Evolutionary conservation across 2,329 filamentous ascomycete genomes (phyloP), one percentile per base, ranked within the genome.

Genomic region (Botrytis medusae): DNA sequence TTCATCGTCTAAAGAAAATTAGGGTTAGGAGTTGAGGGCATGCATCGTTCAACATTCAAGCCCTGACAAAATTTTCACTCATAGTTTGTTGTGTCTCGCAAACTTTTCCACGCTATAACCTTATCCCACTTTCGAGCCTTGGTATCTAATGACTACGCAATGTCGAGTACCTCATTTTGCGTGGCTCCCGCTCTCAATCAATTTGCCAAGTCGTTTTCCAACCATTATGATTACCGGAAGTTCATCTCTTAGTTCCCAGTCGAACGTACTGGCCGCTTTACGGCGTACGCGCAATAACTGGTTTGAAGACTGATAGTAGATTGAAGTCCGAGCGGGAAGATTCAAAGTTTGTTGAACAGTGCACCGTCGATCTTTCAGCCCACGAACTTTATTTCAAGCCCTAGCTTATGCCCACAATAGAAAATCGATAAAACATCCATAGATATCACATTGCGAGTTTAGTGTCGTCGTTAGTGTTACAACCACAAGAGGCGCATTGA

Each of bases 81-180:
- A 29, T 20, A 29, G 25, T 40, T 37, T n/a, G 5, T 29, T 68
- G 20, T 54, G 25, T 40, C 46, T 40, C 16, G 25, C 46, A 68
- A 34, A 68, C 7, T 8, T 68, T 68, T 68, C n/a, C 46, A 40
- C 46, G 34, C 64, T 57, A 40, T 12, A 57, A 57, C 51, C n/a
- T 57, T 57, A 68, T 68, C 64, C 64, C 64, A 57, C 64, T 54
- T 57, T 57, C 22, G 25, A 54, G 46, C 34, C 34, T 25, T 68
- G 46, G 16, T 54, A 14, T n/a, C 46, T 40, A 4, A 37, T 37
- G 46, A 37, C 37, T 40, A 54, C 16, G 29, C 44, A 54, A 29
- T 68, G 14, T 29, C 29, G 64, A 40, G 34, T n/a, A 10, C 46
- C 48, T 68, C 25, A 44, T 2, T 42, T 29, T 68, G 48, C 64